phyloP scores from a whole-genome alignment of 768 basidiomycete genomes.

The Albatrellus ellisii region DNA sequence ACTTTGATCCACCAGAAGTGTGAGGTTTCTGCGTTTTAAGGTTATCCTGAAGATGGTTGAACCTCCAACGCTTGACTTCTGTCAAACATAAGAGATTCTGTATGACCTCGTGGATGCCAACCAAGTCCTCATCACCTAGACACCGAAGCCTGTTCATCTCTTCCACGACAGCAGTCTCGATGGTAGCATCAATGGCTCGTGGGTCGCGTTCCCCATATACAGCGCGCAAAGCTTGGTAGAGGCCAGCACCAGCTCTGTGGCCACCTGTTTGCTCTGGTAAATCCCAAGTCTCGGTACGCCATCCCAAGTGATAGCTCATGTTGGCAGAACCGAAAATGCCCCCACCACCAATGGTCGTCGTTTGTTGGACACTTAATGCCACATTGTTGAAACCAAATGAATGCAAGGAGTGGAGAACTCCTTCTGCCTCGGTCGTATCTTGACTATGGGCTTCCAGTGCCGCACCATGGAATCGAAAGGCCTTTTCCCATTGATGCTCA shows the following conservation, averaged over 20 bases:
- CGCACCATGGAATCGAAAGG: constrained; percentile 84
- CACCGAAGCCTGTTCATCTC: constrained; percentile 53
- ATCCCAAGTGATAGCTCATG: constrained; percentile 72
- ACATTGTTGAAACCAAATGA: constrained; percentile 83
- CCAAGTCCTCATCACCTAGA: constrained; percentile 69
- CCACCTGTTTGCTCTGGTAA: constrained; percentile 48
- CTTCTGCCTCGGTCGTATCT: constrained; percentile 34
- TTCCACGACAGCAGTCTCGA: constrained; percentile 36
- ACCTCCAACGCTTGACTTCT: constrained; percentile 60
- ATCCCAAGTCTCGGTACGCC: constrained; percentile 96
- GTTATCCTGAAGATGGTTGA: constrained; percentile 20
- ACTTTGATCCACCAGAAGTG: constrained; percentile 25
- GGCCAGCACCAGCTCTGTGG: constrained; percentile 35
- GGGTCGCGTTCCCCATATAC: constrained; percentile 68
- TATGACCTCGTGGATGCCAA: constrained; percentile 55
- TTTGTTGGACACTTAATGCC: constrained; percentile 57
- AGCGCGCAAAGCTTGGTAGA: constrained; percentile 73
- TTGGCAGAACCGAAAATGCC: constrained; percentile 23
- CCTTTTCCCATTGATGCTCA: constrained; percentile 86
- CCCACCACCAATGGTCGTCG: constrained; percentile 22
- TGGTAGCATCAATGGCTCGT: constrained; percentile 29
- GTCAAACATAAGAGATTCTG: constrained; percentile 71
- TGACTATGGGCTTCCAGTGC: constrained; percentile 48
- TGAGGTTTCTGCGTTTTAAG: constrained; percentile 23
- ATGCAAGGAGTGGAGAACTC: constrained; percentile 71